phyloP scores from a whole-genome alignment of 768 basidiomycete species.

The Suillus luteus region DNA sequence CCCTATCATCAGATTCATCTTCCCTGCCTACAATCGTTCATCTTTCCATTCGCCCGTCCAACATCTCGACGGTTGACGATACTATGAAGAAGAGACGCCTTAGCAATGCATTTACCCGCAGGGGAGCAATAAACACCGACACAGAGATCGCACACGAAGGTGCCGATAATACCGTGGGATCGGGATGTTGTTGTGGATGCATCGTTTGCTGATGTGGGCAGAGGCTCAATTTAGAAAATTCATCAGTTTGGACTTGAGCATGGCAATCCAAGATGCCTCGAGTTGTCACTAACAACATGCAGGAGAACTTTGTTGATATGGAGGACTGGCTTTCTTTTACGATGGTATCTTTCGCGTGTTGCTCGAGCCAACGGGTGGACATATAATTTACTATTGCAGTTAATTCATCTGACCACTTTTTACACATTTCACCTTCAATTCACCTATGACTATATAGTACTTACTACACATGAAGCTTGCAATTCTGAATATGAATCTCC shows the following conservation, averaged over 20 bases:
- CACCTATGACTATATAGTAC: neutral
- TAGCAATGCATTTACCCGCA: constrained; percentile 30
- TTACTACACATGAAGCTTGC: neutral
- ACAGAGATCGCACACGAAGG: constrained; percentile 16
- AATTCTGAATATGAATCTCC: no score
- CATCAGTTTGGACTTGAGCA: neutral
- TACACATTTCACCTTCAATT: constrained; percentile 1
- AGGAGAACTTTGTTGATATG: neutral
- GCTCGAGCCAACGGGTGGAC: constrained; percentile 1
- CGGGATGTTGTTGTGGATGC: constrained; percentile 42
- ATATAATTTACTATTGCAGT: constrained; percentile 5
- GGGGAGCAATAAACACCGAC: constrained; percentile 16
- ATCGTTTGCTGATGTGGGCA: constrained; percentile 36
- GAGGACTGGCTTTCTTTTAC: constrained; percentile 3
- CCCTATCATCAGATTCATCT: constrained; percentile 32
- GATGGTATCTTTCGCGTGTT: neutral
- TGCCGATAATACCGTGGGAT: constrained; percentile 24
- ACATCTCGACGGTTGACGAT: constrained; percentile 50
- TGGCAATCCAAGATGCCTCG: neutral
- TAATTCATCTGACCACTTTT: constrained; percentile 4
- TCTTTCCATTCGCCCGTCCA: constrained; percentile 66
- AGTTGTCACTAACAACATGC: neutral
- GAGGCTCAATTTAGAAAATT: neutral
- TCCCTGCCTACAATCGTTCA: constrained; percentile 66
- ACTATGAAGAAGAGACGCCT: constrained; percentile 52